Conservation (phyloP, 225 moss, liverwort and hornwort genomes). For the Neckera pumila region DNA sequence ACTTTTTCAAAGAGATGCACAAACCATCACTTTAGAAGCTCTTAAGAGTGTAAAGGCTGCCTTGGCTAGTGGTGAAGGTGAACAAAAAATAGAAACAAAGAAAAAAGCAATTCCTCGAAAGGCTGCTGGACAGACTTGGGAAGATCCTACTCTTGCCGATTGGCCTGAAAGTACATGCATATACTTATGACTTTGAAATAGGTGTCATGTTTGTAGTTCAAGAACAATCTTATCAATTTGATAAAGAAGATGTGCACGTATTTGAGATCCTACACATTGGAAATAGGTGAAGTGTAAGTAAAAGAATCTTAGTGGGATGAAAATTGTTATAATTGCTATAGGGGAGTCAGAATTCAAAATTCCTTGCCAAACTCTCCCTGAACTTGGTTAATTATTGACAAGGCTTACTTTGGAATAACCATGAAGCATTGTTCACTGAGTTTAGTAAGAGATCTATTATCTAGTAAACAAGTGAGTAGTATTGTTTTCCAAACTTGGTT, state of each 20-base stretch:
- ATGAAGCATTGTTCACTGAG: neutral
- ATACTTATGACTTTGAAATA: neutral
- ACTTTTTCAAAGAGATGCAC: constrained; percentile 79
- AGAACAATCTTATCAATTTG: neutral
- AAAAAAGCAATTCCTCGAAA: constrained; percentile 68
- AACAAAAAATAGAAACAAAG: constrained; percentile 51
- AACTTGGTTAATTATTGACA: accelerated
- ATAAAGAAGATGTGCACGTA: neutral
- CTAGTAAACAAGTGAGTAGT: accelerated
- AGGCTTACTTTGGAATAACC: neutral
- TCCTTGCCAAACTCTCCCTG: neutral
- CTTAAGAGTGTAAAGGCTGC: constrained; percentile 75
- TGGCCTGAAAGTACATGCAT: constrained; percentile 58
- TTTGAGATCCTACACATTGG: neutral
- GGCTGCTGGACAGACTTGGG: constrained; percentile 64
- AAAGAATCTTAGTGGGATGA: neutral
- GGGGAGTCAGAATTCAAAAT: neutral
- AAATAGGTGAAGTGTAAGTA: neutral
- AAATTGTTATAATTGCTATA: neutral
- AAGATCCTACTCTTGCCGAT: constrained; percentile 60
- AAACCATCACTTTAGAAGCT: constrained; percentile 71
- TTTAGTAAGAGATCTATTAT: accelerated
- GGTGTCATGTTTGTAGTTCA: neutral
- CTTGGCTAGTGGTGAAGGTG: constrained; percentile 61
- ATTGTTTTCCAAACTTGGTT: accelerated